Evolutionary conservation across 139 green algal species (phyloP), one percentile per base, ranked within the genome.

Genomic region (Eudorina sp.): DNA sequence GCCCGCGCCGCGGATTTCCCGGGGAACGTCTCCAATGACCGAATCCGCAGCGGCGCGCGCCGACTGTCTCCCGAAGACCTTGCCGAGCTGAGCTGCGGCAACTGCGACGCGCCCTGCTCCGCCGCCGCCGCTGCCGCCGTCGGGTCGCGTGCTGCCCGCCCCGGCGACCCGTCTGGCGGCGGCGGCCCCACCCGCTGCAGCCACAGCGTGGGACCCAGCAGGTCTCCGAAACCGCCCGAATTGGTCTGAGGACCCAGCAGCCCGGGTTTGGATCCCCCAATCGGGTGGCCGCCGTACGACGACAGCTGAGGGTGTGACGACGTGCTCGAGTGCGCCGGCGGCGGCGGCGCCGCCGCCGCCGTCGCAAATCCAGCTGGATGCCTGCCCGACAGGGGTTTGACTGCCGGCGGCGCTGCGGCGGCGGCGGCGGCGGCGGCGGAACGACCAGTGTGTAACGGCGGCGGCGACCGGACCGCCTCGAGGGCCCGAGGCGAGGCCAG

Each of bases 171-270:
- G 13, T 13, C 64, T 73, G 64, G 27, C 64, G 64, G 27, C 25
- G 29, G n/a, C 64, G 64, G 27, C 3, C 27, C 66, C 66, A 75
- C 66, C 36, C 66, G 74, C 74, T 82, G 74, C 74, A 66, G 46
- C 74, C 74, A 82, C 8, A 46, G 74, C 70, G 74, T 64, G 27
- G 45, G 74, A 8, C 45, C 74, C 45, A 82, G n/a, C 48, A 82
- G 43, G 1, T 82, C 74, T 1, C 46, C 74, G 74, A 66, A 82
- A 45, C 40, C 29, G 31, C 45, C 74, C 18, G 74, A 25, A 16
- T 46, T 25, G 8, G 64, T 46, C 27, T 43, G 66, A 1, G 70
- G n/a, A n/a, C n/a, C n/a, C n/a, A n/a, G n/a, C n/a, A n/a, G n/a
- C n/a, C n/a, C n/a, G n/a, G n/a, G n/a, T n/a, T n/a, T n/a, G n/a